Conservation (phyloP, 176 grass and related monocot genomes). For the Aegilops longissima region DNA sequence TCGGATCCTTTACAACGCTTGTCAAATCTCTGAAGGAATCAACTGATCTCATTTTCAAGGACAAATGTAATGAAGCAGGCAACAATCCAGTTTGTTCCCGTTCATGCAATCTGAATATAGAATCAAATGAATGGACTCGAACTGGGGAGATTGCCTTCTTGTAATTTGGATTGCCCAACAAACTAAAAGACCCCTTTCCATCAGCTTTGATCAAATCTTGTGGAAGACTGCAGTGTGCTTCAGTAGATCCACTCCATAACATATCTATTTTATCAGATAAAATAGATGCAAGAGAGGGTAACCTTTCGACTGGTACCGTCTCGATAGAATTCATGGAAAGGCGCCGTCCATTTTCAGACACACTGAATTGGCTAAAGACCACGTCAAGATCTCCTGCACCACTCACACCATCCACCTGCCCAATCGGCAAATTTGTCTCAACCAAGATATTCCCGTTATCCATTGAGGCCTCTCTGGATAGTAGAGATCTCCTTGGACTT, state of each 20-base stretch:
- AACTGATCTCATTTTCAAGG: constrained; percentile 46
- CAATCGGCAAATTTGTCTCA: constrained; percentile 46
- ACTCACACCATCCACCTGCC: constrained; percentile 40
- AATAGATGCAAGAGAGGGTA: constrained; percentile 63
- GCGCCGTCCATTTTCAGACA: neutral
- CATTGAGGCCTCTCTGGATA: constrained; percentile 42
- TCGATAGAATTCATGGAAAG: constrained; percentile 34
- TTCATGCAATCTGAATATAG: constrained; percentile 53
- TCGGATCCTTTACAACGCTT: constrained; percentile 41
- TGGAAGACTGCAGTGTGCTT: constrained; percentile 37
- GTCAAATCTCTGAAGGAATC: constrained; percentile 60
- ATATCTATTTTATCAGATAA: constrained; percentile 93
- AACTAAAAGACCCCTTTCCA: constrained; percentile 36
- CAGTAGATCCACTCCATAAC: constrained; percentile 77
- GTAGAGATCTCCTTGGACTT: constrained; percentile 49
- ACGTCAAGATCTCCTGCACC: constrained; percentile 43
- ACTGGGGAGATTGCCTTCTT: constrained; percentile 55
- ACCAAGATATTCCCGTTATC: constrained; percentile 24
- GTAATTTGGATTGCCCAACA: constrained; percentile 29
- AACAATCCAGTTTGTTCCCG: constrained; percentile 45
- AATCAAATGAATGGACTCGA: constrained; percentile 86
- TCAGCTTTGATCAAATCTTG: constrained; percentile 41
- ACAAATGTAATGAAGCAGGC: constrained; percentile 50
- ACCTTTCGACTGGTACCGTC: constrained; percentile 44
- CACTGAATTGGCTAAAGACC: constrained; percentile 38